Base-by-base conservation (phyloP, 73 alveolate genomes). In the Urostyla sp. region DNA sequence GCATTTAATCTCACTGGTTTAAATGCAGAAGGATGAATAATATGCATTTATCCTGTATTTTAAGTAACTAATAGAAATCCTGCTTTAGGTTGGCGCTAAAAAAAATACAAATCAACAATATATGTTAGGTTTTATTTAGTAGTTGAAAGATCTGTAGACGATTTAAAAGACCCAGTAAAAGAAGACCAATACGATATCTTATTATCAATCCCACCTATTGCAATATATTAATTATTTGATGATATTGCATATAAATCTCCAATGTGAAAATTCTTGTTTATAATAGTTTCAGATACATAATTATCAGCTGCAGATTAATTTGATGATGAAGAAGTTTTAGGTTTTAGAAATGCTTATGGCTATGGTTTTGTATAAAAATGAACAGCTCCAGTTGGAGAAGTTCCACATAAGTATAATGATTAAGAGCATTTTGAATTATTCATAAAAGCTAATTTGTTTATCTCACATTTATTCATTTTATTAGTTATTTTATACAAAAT, bases 191-290 rank as follows among this genome's bases (percentile, higher is more conserved):
- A 63, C 5, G 79, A 63, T 4, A 63, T 63, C 44, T 63, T 63
- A 63, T 63, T 63, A 24, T 63, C 79, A 57, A 63, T 63, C n/a
- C 79, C 79, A n/a, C 79, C 79, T 0, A 63, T 63, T 18, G 79
- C 79, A 38, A 63, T 40, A 38, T 63, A 63, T 1, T 57, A 43
- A 5, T 63, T 60, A 38, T 63, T 63, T 8, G 43, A 8, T 7
- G 79, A 43, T 38, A 63, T 63, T 2, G 79, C 79, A 23, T 63
- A 63, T 18, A 63, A 34, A 63, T 63, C 79, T 11, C 79, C 79
- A 21, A 18, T 0, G 44, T 63, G 79, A 16, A 63, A 57, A 63
- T 43, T 63, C 10, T 40, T 63, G 61, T 63, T 63, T 2, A 63
- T 15, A 20, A 40, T 30, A 20, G 60, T 63, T 23, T 63, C 26